Percentiles rank a stretch among this genome's conserved stretches.
Evolutionary conservation across 768 basidiomycete species (phyloP).

Genomic region (Rhodosporidiobolus odoratus): DNA sequence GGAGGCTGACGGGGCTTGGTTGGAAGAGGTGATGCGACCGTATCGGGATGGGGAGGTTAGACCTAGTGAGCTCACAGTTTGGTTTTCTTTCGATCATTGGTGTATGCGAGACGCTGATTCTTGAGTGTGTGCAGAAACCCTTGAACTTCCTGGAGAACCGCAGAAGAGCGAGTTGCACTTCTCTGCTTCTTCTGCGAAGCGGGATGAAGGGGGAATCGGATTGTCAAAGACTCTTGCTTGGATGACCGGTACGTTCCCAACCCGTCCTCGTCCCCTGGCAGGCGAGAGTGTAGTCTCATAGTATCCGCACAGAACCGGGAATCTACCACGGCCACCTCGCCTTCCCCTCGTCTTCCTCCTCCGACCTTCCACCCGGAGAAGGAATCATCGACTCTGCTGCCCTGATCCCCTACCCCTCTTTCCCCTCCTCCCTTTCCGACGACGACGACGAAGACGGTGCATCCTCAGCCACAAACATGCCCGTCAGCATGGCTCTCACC

Average conservation of each 20-base stretch:
- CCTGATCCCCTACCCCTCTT: conserved; percentile 66
- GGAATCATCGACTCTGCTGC: conserved; percentile 71
- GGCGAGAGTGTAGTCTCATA: background rate
- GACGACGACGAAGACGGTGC: conserved; percentile 30
- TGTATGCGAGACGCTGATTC: conserved; percentile 40
- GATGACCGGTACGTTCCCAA: conserved; percentile 68
- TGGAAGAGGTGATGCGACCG: conserved; percentile 64
- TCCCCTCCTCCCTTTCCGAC: conserved; percentile 37
- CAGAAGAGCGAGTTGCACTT: conserved; percentile 68
- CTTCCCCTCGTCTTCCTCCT: conserved; percentile 50
- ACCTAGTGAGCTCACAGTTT: conserved; percentile 59
- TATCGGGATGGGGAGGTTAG: conserved; percentile 61
- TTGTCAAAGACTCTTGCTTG: conserved; percentile 75
- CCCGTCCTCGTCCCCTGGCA: conserved; percentile 5
- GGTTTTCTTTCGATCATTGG: conserved; percentile 28
- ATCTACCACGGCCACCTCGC: conserved; percentile 78
- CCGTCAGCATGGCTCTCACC: conserved; percentile 73
- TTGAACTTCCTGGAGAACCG: conserved; percentile 80
- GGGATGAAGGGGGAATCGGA: conserved; percentile 48
- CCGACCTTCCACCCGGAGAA: conserved; percentile 54
- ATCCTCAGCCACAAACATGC: conserved; percentile 53
- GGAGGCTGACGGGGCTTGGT: conserved; percentile 68
- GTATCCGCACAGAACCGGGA: conserved; percentile 60
- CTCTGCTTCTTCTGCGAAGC: conserved; percentile 57
- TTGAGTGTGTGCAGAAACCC: conserved; percentile 58